Percentiles rank a stretch among this genome's conserved stretches.
phyloP scores from a whole-genome alignment of 2,329 filamentous ascomycete species.

The Cytospora piceae region DNA sequence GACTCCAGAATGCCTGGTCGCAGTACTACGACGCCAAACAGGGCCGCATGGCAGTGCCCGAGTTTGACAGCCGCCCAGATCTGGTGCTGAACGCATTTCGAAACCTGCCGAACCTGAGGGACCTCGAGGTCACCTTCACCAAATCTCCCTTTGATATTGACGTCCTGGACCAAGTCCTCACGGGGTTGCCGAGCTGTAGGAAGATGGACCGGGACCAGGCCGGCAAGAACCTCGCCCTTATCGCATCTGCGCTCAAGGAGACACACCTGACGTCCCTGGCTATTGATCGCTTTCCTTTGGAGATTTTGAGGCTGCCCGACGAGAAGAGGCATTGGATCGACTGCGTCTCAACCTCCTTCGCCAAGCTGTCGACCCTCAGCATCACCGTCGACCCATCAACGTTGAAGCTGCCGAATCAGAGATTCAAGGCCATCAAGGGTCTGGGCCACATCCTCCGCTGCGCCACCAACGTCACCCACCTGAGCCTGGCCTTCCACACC shows the following conservation, averaged over 20 bases:
- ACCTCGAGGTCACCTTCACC: slow-evolving; percentile 48
- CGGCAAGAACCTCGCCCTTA: slow-evolving; percentile 45
- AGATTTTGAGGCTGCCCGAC: slow-evolving; percentile 44
- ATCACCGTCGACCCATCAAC: slow-evolving; percentile 47
- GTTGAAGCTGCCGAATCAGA: slow-evolving; percentile 42
- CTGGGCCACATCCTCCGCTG: slow-evolving; percentile 48
- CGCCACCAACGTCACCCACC: slow-evolving; percentile 41
- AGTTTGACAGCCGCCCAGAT: slow-evolving; percentile 43
- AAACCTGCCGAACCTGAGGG: slow-evolving; percentile 44
- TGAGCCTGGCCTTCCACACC: slow-evolving; percentile 48
- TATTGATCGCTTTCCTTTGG: slow-evolving; percentile 49
- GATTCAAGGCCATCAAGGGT: slow-evolving; percentile 47
- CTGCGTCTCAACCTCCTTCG: slow-evolving; percentile 44
- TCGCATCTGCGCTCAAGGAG: slow-evolving; percentile 45
- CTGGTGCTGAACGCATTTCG: slow-evolving; percentile 45
- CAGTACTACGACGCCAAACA: slow-evolving; percentile 44
- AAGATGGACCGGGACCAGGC: slow-evolving; percentile 45
- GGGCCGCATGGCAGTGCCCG: slow-evolving; percentile 40
- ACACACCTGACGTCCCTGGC: slow-evolving; percentile 43
- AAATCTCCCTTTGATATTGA: slow-evolving; percentile 46
- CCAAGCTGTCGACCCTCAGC: slow-evolving; percentile 44
- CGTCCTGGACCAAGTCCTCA: slow-evolving; percentile 44
- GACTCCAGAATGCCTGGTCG: slow-evolving; percentile 43
- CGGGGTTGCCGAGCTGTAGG: slow-evolving; percentile 42
- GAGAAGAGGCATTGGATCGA: slow-evolving; percentile 48